Evolutionary conservation across 768 basidiomycete species (phyloP).

Genomic region (Psilocybe cubensis): DNA sequence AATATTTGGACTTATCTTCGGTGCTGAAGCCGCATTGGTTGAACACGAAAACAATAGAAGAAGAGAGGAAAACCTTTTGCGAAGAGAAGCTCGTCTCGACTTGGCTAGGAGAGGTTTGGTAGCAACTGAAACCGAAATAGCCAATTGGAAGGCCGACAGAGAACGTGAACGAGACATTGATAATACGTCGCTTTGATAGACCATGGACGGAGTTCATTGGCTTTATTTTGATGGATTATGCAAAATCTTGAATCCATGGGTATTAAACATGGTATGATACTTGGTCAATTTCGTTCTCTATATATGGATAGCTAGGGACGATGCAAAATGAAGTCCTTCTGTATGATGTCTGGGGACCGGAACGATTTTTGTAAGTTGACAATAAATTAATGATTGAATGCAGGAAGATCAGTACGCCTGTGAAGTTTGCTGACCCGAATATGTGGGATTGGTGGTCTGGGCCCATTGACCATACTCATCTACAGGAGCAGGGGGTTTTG

Average conservation of each 20-base stretch:
- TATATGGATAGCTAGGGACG: conserved; percentile 1
- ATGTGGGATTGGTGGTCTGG: conserved; percentile 17
- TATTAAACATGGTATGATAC: conserved; percentile 7
- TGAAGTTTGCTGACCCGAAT: conserved; percentile 15
- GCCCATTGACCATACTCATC: conserved; percentile 41
- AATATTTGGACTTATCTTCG: conserved; percentile 71
- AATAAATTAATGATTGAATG: conserved; percentile 10
- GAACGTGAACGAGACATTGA: conserved; percentile 5
- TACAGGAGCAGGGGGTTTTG: conserved; percentile 40
- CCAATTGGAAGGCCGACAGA: conserved; percentile 67
- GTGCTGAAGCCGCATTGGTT: conserved; percentile 77
- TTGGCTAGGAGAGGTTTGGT: conserved; percentile 76
- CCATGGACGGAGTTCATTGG: not conserved
- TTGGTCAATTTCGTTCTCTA: conserved; percentile 1
- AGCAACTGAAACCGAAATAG: conserved; percentile 83
- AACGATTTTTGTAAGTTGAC: not conserved
- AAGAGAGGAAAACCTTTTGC: conserved; percentile 66
- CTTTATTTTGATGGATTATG: not conserved
- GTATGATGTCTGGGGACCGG: not conserved
- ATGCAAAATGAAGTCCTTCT: not conserved
- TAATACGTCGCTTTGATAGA: conserved; percentile 1
- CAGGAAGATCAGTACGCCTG: conserved; percentile 19
- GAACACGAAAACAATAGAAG: conserved; percentile 71
- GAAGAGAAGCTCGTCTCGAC: conserved; percentile 75
- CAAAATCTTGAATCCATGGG: not conserved